Conservation (phyloP, 2,329 filamentous ascomycete genomes). For the Lizonia empirigonia region DNA sequence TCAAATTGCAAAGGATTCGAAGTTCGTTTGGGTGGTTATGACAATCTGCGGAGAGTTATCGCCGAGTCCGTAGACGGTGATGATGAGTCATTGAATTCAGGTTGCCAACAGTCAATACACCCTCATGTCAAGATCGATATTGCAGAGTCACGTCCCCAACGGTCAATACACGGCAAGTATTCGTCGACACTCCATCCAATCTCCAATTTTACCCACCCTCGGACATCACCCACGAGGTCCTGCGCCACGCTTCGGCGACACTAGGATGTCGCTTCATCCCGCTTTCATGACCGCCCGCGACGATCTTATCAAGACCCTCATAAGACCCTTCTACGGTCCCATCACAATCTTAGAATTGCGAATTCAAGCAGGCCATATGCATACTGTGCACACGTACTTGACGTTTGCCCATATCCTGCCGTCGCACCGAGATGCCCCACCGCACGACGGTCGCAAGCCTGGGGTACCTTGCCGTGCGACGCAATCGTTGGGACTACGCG, state of each 20-base stretch:
- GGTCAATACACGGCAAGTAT: neutral
- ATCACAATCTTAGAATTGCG: slow-evolving; percentile 2
- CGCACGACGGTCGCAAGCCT: neutral
- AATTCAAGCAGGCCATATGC: neutral
- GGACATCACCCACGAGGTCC: neutral
- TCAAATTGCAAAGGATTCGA: neutral
- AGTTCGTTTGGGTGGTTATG: neutral
- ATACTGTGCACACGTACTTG: neutral
- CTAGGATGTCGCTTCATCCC: slow-evolving; percentile 2
- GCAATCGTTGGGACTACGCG: neutral
- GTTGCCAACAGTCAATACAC: slow-evolving; percentile 6
- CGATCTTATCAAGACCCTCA: neutral
- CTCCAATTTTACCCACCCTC: neutral
- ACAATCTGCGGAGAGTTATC: neutral
- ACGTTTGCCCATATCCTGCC: slow-evolving; percentile 1
- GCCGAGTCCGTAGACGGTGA: neutral
- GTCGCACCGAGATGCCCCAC: slow-evolving; percentile 11
- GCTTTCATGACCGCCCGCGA: slow-evolving; percentile 1
- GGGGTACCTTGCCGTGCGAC: slow-evolving; percentile 15
- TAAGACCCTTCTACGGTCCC: slow-evolving; percentile 15
- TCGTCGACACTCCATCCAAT: neutral
- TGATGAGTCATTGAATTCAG: neutral
- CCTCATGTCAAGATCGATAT: slow-evolving; percentile 5
- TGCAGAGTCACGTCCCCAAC: neutral
- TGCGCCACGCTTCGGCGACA: slow-evolving; percentile 1